Percentiles rank a stretch among this genome's conserved stretches.
phyloP scores from a whole-genome alignment of 441 rosid genomes.

The Eruca vesicaria region DNA sequence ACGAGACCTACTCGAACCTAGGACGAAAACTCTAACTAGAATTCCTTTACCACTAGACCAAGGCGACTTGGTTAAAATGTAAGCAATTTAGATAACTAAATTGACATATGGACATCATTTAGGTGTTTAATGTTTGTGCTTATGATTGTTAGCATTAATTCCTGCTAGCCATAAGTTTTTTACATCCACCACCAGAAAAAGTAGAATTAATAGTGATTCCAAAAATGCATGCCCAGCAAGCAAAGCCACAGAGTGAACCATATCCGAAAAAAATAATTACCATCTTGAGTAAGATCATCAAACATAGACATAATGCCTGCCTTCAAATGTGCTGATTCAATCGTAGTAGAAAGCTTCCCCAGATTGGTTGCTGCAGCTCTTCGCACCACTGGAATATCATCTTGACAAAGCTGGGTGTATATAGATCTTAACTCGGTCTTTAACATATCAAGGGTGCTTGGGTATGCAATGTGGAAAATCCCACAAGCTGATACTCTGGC shows the following conservation, averaged over 20 bases:
- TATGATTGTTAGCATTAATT: no score
- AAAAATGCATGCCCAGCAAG: not conserved
- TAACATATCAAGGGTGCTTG: constrained; percentile 63
- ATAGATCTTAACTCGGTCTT: constrained; percentile 63
- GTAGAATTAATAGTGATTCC: not conserved
- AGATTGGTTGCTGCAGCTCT: constrained; percentile 86
- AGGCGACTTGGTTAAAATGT: no score
- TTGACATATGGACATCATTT: no score
- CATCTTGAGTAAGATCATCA: constrained; percentile 86
- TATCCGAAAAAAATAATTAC: constrained; percentile 40
- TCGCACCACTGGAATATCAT: constrained; percentile 95
- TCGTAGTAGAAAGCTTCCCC: constrained; percentile 82
- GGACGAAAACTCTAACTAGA: no score
- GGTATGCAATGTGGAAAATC: constrained; percentile 76
- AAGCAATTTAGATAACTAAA: no score
- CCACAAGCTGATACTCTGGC: constrained; percentile 89
- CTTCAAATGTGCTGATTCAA: constrained; percentile 74
- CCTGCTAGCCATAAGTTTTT: no score
- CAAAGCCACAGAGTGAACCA: not conserved
- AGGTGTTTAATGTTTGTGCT: no score
- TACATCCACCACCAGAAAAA: no score
- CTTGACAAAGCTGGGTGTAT: constrained; percentile 79
- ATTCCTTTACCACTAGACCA: no score
- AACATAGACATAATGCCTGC: constrained; percentile 75
- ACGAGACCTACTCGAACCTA: no score